Percentiles rank a stretch among this genome's conserved stretches.
Conservation (phyloP, 169 alveolate species). For the Plasmodium yoelii region DNA sequence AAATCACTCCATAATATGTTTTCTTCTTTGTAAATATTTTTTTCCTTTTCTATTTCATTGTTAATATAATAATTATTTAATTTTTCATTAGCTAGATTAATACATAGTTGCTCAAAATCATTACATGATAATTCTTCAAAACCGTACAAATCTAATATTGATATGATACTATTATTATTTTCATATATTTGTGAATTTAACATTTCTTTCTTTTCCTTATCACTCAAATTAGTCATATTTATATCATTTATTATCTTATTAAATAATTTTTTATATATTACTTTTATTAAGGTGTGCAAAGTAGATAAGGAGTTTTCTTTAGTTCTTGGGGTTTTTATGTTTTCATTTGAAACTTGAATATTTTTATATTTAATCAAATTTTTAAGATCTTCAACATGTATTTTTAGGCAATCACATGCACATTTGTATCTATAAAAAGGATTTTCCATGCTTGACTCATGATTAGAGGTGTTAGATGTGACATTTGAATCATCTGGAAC, state of each 20-base stretch:
- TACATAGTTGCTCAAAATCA: conserved; percentile 97
- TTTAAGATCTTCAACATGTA: conserved; percentile 4
- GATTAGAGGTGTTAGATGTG: neutral
- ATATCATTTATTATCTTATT: conserved; percentile 43
- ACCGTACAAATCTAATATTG: conserved; percentile 98
- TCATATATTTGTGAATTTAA: conserved; percentile 16
- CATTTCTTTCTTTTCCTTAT: conserved; percentile 32
- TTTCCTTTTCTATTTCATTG: conserved; percentile 91
- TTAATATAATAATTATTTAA: conserved; percentile 89
- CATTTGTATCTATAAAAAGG: neutral
- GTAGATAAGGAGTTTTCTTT: conserved; percentile 28
- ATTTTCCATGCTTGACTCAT: neutral
- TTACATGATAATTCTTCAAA: conserved; percentile 97
- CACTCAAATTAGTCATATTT: conserved; percentile 38
- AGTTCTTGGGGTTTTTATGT: conserved; percentile 34
- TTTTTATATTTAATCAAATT: conserved; percentile 26
- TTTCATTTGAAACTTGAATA: conserved; percentile 30
- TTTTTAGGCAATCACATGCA: conserved; percentile 16
- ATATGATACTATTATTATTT: conserved; percentile 86
- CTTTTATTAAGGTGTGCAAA: conserved; percentile 45
- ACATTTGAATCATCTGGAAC: neutral
- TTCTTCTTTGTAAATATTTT: conserved; percentile 87
- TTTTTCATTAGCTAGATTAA: conserved; percentile 98
- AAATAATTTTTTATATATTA: conserved; percentile 54
- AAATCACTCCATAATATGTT: conserved; percentile 84